Evolutionary conservation across 1,284 basidiomycete species (phyloP), one percentile per base, ranked within the genome.

Genomic region (Cryptococcus sp.): DNA sequence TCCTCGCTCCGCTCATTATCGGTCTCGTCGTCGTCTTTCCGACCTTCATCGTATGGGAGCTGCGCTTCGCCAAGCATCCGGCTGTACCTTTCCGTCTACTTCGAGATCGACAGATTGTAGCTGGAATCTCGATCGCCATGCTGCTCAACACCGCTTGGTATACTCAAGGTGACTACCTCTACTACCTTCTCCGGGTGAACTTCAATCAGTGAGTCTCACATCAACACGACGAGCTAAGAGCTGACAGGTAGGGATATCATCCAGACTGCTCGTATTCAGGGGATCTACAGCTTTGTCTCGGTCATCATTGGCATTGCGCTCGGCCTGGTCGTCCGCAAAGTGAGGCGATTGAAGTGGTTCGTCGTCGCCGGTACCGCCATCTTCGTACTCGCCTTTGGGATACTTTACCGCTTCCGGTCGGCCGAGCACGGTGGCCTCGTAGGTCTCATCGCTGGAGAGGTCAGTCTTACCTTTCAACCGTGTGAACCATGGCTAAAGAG

Each of bases 121-220:
- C 66, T 38, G 66, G 64, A 10, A 53, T 76, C 21, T 56, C 60
- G 21, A 66, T 75, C 45, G 74, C 74, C 6, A 54, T 60, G 43
- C 45, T 69, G 39, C 62, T 76, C 48, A 75, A 76, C 60, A 62
- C 60, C 31, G 57, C 66, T 1, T 72, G 72, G 71, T 74, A 72
- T 56, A 58, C 66, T 42, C 68, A 72, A 43, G 65, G 64, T 25
- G 58, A 58, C 51, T 74, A 74, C 59, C 57, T 73, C 10, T 72
- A 69, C 62, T 66, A 68, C 37, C 66, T 69, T 24, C 57, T 74
- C 12, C 40, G 69, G 18, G 66, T 75, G 34, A 65, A 73, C 25
- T 75, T 75, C 52, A 63, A 68, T 57, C 64, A 71, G 61, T 62
- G 56, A 42, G 48, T 59, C 11, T 5, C 23, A 12, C 19, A 21